Base-by-base conservation (phyloP, 2,329 filamentous ascomycete genomes). In the Fusarium denticulatum region DNA sequence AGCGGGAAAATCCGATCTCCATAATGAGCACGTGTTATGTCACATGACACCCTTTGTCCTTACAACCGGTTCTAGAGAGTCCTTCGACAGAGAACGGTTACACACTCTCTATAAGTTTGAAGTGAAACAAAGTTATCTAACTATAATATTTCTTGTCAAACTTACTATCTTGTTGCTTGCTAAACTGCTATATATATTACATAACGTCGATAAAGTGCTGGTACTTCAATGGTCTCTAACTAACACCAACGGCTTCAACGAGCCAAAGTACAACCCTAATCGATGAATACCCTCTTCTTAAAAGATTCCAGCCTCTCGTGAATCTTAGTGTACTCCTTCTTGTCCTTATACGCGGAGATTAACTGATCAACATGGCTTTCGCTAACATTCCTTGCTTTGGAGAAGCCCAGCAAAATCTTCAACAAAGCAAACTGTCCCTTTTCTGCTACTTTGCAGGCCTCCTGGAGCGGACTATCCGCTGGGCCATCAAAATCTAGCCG, bases 1-100 rank as follows among this genome's bases (percentile, higher is more conserved):
- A 81, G 77, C 79, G 75, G 78, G 77, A 80, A 79, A 82, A 79
- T 84, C 84, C 84, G 84, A 81, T 61, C n/a, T 57, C 24, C 26
- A 69, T 39, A 18, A 37, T 3, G 36, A 34, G 70, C 82, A 83
- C 80, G 79, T 82, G 80, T 1, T 1, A 2, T 0, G 5, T 73
- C 82, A 83, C 79, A 75, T 84, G 82, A 75, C 15, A 9, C 11
- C 1, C 13, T 2, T 22, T 16, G 13, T 28, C 46, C 43, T 26
- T 22, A 24, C 20, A 15, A 34, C 55, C 24, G 22, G 37, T 22
- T 3, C 12, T 20, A n/a, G 12, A 11, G 20, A 36, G 20, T 45
- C 34, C 32, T 24, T 15, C 11, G 9, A 32, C 28, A 32, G 30
- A 46, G 24, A 46, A 34, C 28, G n/a, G 46, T 13, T 18, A n/a